Evolutionary conservation across 208 protist species (phyloP), one percentile per base, ranked within the genome.

Genomic region (Trypanosomatidae sp.): DNA sequence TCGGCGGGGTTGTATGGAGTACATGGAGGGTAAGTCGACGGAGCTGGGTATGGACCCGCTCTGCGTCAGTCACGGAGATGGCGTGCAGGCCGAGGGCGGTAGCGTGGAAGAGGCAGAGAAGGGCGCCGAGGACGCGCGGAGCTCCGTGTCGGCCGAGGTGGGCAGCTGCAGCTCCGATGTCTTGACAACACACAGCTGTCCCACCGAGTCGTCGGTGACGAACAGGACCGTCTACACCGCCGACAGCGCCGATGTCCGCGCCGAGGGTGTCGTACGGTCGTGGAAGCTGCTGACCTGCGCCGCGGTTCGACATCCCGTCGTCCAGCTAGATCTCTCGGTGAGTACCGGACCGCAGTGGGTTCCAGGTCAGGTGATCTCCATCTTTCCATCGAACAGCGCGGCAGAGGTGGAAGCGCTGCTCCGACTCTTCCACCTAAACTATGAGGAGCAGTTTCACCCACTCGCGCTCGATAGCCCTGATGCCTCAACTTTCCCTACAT

Each of bases 301-400:
- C 10, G 36, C 59, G 17, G 76, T 56, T 10, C 62, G 75, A 12
- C 33, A 69, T 4, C 56, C 67, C 4, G 81, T 88, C 46, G 19
- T 88, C n/a, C 79, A 86, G 44, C 62, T 91, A 36, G 68, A 84
- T 62, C 55, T 91, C 6, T 53, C 43, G 0, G 83, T 88, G 19
- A 62, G 49, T 12, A 39, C 25, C 1, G 79, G 74, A 41, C 74
- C 74, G 60, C 62, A 78, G 49, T 95, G 87, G 87, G 5, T 36
- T 4, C 88, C 90, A 3, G 90, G 90, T 15, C 87, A 95, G 69
- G 79, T 86, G 1, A 80, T 95, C 36, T 62, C 78, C 19, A 64
- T 95, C 22, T 53, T 87, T 28, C 87, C 87, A 19, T 66, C 74
- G 1, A 95, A 95, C 65, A 74, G 77, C 44, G 12, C 59, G 13